Conservation (phyloP, 2,329 filamentous ascomycete species). For the Stagonosporopsis tanaceti region DNA sequence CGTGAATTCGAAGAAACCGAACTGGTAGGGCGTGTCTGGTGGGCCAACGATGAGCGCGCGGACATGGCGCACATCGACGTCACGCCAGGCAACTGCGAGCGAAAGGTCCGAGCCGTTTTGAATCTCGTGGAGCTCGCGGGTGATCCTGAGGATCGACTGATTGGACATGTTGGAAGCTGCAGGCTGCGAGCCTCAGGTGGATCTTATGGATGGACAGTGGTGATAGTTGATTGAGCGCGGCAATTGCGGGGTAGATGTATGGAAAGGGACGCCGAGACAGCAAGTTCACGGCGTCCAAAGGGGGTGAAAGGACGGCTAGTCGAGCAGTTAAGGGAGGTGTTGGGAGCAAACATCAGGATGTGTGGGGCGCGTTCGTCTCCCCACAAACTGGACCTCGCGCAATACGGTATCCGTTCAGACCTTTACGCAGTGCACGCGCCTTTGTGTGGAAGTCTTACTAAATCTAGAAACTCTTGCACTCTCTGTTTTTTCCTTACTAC, state of each 20-base stretch:
- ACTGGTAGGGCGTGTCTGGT: conserved; percentile 94
- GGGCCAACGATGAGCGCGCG: conserved; percentile 90
- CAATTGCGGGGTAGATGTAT: neutral
- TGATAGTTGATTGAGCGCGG: neutral
- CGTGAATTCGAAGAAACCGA: conserved; percentile 93
- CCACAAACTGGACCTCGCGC: conserved; percentile 13
- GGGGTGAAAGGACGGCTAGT: conserved; percentile 4
- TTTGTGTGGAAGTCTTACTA: no score
- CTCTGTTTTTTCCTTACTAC: no score
- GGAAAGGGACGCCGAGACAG: conserved; percentile 20
- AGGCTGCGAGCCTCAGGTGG: conserved; percentile 2
- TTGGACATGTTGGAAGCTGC: conserved; percentile 68
- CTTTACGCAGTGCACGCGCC: no score
- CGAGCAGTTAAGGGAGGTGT: conserved; percentile 14
- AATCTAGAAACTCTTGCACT: no score
- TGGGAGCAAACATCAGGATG: conserved; percentile 12
- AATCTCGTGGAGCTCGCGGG: conserved; percentile 85
- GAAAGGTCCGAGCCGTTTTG: conserved; percentile 86
- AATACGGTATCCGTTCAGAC: neutral
- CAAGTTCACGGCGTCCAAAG: conserved; percentile 20
- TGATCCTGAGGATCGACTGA: conserved; percentile 87
- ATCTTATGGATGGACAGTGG: neutral
- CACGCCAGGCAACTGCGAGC: conserved; percentile 84
- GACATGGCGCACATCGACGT: conserved; percentile 87
- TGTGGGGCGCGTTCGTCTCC: conserved; percentile 17